These are phyloP conservation scores for Eucalyptus tenuipes DNA, from an alignment of 345 rosid species.

Conservation along the genomic window DNA sequence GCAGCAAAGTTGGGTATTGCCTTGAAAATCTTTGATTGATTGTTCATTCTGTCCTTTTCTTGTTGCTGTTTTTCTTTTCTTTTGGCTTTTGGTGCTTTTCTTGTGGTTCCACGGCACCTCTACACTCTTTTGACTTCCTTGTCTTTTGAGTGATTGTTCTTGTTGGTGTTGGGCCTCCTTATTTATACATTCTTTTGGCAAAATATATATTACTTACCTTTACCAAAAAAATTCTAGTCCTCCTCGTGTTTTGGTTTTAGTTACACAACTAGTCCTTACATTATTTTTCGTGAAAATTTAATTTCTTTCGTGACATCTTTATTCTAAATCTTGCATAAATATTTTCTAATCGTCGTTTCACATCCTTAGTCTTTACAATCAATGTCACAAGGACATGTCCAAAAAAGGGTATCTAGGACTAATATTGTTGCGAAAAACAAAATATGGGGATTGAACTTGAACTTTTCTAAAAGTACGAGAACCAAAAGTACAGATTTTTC, in stretches of 20 bases:
- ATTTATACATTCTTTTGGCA: too few relatives aligned
- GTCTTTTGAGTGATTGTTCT: too few relatives aligned
- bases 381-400: background rate
- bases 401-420: background rate
- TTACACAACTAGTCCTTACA: background rate
- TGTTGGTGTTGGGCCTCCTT: too few relatives aligned
- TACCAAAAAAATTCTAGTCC: background rate
- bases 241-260: background rate
- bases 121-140: too few relatives aligned
- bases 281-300: background rate
- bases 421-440: background rate
- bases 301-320: background rate
- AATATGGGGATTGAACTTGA: background rate
- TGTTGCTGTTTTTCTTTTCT: too few relatives aligned
- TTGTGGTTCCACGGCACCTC: too few relatives aligned
- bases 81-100: too few relatives aligned
- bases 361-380: background rate
- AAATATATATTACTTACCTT: too few relatives aligned
- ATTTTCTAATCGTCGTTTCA: rapidly evolving
- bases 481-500: background rate
- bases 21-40: too few relatives aligned
- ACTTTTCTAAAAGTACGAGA: background rate
- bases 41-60: too few relatives aligned
- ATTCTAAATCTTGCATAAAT: background rate
- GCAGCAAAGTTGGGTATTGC: too few relatives aligned